Conservation (phyloP, 1,139 yeast species). For the Nadsonia starkeyi-henricii region DNA sequence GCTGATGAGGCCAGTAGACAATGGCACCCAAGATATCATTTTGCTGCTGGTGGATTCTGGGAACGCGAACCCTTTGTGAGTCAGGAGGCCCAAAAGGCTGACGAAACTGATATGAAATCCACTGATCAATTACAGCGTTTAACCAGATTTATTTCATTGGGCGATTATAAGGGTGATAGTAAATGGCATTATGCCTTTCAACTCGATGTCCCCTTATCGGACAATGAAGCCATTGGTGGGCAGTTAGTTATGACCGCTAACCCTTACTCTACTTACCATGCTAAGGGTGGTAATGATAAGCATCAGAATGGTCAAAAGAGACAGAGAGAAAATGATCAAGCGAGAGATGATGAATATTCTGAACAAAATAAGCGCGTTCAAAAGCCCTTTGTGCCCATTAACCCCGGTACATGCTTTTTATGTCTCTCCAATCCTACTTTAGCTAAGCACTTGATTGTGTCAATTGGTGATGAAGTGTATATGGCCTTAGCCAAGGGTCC, state of each 20-base stretch:
- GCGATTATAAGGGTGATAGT: constrained; percentile 11
- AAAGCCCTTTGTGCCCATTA: constrained; percentile 4
- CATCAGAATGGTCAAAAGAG: constrained; percentile 2
- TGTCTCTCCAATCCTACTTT: constrained; percentile 71
- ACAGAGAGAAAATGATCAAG: constrained; percentile 1
- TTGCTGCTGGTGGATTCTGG: constrained; percentile 10
- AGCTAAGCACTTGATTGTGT: constrained; percentile 67
- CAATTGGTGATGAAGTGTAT: constrained; percentile 55
- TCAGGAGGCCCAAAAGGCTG: constrained; percentile 6
- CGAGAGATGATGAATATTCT: neutral
- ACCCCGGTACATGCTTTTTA: constrained; percentile 44
- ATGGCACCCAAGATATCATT: constrained; percentile 1
- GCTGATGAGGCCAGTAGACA: constrained; percentile 3
- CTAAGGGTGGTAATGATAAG: constrained; percentile 1
- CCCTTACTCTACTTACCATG: constrained; percentile 3
- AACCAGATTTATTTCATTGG: constrained; percentile 17
- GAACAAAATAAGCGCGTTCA: constrained; percentile 1
- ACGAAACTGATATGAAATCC: neutral
- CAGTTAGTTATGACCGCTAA: constrained; percentile 5
- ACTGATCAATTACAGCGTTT: neutral
- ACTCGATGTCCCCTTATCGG: neutral
- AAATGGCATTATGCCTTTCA: constrained; percentile 19
- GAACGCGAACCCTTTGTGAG: constrained; percentile 17
- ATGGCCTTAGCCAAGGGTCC: constrained; percentile 85
- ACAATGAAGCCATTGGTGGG: neutral